Evolutionary conservation across 2,329 filamentous ascomycete genomes (phyloP).

Genomic region (Drechslerella dactyloides): DNA sequence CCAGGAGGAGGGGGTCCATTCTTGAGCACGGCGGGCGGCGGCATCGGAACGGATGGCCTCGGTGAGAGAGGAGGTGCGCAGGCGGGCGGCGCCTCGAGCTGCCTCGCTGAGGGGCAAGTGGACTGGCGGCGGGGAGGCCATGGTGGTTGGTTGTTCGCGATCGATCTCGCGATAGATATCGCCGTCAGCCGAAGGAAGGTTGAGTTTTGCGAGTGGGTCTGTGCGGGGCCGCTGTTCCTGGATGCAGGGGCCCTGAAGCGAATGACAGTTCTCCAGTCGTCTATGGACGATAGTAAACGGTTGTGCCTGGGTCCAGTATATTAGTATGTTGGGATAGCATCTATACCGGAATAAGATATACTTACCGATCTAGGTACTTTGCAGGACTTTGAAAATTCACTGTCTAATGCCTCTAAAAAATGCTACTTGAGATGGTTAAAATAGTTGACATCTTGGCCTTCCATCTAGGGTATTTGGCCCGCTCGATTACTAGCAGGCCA

Average conservation of each 20-base stretch:
- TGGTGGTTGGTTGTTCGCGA: slow-evolving; percentile 12
- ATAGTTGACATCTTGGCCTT: too few species aligned
- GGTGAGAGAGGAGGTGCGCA: slow-evolving; percentile 48
- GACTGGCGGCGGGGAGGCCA: slow-evolving; percentile 51
- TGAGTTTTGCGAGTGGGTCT: neutral
- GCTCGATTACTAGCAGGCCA: too few species aligned
- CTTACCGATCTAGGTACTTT: too few species aligned
- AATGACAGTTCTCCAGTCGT: too few species aligned
- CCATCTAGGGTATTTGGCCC: too few species aligned
- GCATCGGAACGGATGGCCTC: slow-evolving; percentile 22
- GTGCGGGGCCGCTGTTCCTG: neutral
- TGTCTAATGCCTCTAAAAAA: too few species aligned
- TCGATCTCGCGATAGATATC: neutral
- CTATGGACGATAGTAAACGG: neutral
- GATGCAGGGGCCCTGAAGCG: neutral
- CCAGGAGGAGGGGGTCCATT: slow-evolving; percentile 67
- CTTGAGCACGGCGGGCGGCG: slow-evolving; percentile 24
- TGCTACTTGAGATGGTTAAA: too few species aligned
- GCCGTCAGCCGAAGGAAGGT: neutral
- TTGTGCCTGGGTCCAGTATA: neutral
- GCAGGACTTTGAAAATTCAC: too few species aligned
- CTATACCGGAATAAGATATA: too few species aligned
- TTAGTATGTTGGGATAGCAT: too few species aligned
- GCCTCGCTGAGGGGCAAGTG: slow-evolving; percentile 53
- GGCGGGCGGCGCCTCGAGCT: slow-evolving; percentile 51